phyloP scores from a whole-genome alignment of 2,329 filamentous ascomycete species.

The Alternaria hordeiaustralica region DNA sequence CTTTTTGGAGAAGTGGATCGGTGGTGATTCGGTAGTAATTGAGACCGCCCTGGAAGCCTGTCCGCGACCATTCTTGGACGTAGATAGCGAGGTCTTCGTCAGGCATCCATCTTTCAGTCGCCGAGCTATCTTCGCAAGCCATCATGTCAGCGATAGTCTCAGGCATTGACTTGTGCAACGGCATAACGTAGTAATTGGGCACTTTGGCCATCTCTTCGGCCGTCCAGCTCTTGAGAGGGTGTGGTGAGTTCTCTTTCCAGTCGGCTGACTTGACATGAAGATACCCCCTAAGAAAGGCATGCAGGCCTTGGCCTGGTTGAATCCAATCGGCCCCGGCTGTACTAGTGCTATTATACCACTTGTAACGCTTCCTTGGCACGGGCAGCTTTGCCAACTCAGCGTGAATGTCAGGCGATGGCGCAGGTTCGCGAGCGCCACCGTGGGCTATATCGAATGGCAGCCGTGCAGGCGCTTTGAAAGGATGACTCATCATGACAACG shows the following conservation, averaged over 20 bases:
- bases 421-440: slow-evolving; percentile 28
- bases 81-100: slow-evolving; percentile 67
- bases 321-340: slow-evolving; percentile 58
- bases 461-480: slow-evolving; percentile 61
- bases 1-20: slow-evolving; percentile 55
- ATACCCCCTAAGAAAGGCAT: slow-evolving; percentile 69
- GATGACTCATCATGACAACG: slow-evolving; percentile 69
- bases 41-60: slow-evolving; percentile 69
- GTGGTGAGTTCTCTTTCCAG: slow-evolving; percentile 63
- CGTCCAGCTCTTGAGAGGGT: slow-evolving; percentile 62
- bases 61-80: slow-evolving; percentile 65
- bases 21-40: slow-evolving; percentile 72
- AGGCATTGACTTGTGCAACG: slow-evolving; percentile 63
- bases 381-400: slow-evolving; percentile 60
- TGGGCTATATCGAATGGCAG: slow-evolving; percentile 58
- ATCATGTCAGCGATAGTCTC: slow-evolving; percentile 63
- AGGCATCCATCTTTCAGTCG: slow-evolving; percentile 62
- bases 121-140: slow-evolving; percentile 56
- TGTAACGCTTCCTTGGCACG: slow-evolving; percentile 72
- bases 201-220: slow-evolving; percentile 65
- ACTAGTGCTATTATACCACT: slow-evolving; percentile 67
- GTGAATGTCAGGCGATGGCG: slow-evolving; percentile 57
- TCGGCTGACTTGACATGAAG: slow-evolving; percentile 71
- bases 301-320: slow-evolving; percentile 59
- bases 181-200: slow-evolving; percentile 75